phyloP scores from a whole-genome alignment of 169 alveolate genomes.

The Cyclospora cayetanensis region DNA sequence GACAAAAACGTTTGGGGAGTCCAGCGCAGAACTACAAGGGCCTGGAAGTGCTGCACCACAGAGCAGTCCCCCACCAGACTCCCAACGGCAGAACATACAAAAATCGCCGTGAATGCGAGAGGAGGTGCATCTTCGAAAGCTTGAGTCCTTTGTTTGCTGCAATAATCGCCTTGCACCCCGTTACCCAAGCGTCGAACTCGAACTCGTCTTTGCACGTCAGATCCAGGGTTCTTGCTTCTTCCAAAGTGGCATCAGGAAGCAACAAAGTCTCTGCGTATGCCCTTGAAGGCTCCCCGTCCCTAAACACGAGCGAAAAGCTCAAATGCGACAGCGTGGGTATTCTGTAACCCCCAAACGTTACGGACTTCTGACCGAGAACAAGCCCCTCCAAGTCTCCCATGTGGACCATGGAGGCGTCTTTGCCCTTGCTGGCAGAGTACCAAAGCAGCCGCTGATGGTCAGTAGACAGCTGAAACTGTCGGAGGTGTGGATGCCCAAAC shows the following conservation, averaged over 20 bases:
- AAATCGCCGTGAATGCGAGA: slow-evolving; percentile 77
- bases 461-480: slow-evolving; percentile 81
- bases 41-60: too few species aligned
- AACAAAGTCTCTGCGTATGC: not conserved
- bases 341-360: slow-evolving; percentile 74
- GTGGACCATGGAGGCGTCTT: slow-evolving; percentile 48
- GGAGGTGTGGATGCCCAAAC: slow-evolving; percentile 78
- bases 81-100: not conserved
- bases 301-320: slow-evolving; percentile 78
- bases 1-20: too few species aligned
- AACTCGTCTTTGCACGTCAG: slow-evolving; percentile 82
- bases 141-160: slow-evolving; percentile 62
- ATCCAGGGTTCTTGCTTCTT: slow-evolving; percentile 73
- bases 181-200: slow-evolving; percentile 75
- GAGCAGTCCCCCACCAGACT: too few species aligned
- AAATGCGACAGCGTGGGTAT: slow-evolving; percentile 78
- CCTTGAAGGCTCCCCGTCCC: not conserved
- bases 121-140: slow-evolving; percentile 75
- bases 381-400: slow-evolving; percentile 70
- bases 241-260: not conserved
- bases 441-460: slow-evolving; percentile 78
- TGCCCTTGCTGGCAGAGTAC: slow-evolving; percentile 76
- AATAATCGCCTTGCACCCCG: slow-evolving; percentile 74
- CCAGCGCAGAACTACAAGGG: too few species aligned
- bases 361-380: slow-evolving; percentile 78